phyloP scores from a whole-genome alignment of 2,329 filamentous ascomycete species.

The Hansfordia pulvinata region DNA sequence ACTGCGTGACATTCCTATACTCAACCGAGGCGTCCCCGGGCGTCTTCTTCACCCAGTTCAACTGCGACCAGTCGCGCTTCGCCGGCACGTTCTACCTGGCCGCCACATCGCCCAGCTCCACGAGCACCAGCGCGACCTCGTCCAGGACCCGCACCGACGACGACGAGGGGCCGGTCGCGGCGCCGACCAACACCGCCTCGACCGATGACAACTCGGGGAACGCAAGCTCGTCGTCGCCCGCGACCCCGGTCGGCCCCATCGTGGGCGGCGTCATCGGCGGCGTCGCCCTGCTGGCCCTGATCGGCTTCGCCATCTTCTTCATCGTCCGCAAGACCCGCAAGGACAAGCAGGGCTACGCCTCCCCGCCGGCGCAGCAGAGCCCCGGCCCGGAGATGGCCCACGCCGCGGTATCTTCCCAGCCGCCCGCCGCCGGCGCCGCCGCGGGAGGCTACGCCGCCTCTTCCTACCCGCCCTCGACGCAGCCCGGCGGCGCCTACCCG shows the following conservation, averaged over 20 bases:
- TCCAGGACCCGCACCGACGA: neutral
- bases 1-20: conserved; percentile 9
- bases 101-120: conserved; percentile 3
- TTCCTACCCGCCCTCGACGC: too few relatives aligned
- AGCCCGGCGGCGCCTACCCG: too few relatives aligned
- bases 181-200: neutral
- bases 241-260: conserved; percentile 4
- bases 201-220: neutral
- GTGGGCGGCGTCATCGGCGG: conserved; percentile 9
- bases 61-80: conserved; percentile 6
- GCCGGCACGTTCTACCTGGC: conserved; percentile 5
- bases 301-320: conserved; percentile 5
- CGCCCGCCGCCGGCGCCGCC: too few relatives aligned
- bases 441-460: too few relatives aligned
- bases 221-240: too few relatives aligned
- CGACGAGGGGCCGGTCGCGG: conserved; percentile 1
- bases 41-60: conserved; percentile 12
- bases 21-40: conserved; percentile 8
- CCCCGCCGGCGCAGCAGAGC: too few relatives aligned
- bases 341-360: too few relatives aligned
- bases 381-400: too few relatives aligned
- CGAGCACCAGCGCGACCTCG: conserved; percentile 1
- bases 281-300: conserved; percentile 5
- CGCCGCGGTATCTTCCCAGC: too few relatives aligned
- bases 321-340: conserved; percentile 3